These are phyloP conservation scores for Malassezia arunalokei DNA, from an alignment of 1,284 basidiomycete species.

Conservation along the genomic window DNA sequence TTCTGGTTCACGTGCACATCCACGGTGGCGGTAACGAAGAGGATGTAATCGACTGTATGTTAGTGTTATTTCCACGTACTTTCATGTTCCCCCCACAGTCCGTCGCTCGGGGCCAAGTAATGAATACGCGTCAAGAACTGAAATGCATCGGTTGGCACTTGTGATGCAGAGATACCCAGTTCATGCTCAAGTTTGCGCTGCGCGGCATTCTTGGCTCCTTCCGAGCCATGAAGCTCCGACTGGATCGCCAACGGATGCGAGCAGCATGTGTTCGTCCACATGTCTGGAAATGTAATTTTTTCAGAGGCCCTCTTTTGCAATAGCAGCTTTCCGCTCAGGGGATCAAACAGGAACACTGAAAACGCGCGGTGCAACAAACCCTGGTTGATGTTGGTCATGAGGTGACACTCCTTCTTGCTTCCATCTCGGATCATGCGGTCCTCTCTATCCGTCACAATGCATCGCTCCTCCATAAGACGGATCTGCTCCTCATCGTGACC, in stretches of 20 bases:
- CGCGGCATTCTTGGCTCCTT: constrained; percentile 70
- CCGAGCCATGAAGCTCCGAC: constrained; percentile 61
- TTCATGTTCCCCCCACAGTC: constrained; percentile 97
- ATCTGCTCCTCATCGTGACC: constrained; percentile 49
- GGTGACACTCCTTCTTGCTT: constrained; percentile 92
- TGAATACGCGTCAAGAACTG: constrained; percentile 94
- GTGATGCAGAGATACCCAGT: constrained; percentile 67
- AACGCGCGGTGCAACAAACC: constrained; percentile 95
- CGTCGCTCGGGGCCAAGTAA: constrained; percentile 85
- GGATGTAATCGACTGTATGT: constrained; percentile 80
- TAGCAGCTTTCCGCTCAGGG: constrained; percentile 82
- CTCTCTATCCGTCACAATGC: constrained; percentile 83
- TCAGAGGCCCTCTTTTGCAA: constrained; percentile 87
- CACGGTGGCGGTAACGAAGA: constrained; percentile 84
- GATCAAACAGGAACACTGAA: constrained; percentile 91
- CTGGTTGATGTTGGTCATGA: constrained; percentile 93
- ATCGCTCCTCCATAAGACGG: constrained; percentile 90
- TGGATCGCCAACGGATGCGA: constrained; percentile 70
- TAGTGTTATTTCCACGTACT: constrained; percentile 52
- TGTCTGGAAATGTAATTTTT: constrained; percentile 98
- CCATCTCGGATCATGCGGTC: constrained; percentile 54
- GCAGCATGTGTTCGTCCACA: constrained; percentile 99
- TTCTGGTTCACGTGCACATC: constrained; percentile 72
- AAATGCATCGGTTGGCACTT: constrained; percentile 70
- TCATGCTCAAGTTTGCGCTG: constrained; percentile 93